Base-by-base conservation (phyloP, 2,329 filamentous ascomycete genomes). In the Fusarium denticulatum region DNA sequence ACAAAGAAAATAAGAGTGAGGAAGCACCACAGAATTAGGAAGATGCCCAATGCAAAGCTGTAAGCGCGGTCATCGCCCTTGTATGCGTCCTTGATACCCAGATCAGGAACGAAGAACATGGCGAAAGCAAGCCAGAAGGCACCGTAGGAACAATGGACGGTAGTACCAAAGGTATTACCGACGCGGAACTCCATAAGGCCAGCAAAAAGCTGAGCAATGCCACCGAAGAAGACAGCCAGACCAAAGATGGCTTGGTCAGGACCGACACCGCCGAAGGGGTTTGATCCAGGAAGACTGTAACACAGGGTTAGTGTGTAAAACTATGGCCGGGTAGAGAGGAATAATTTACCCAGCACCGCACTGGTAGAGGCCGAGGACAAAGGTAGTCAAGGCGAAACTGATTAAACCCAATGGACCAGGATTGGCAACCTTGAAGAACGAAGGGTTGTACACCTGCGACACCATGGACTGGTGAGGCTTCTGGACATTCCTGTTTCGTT, bases 331-430 rank as follows among this genome's bases (percentile, higher is more conserved):
- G 15, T 1, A 22, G 1, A n/a, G 49, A 24, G 22, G n/a, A n/a
- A n/a, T 39, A 18, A 85, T 85, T 73, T 83, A 89, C 89, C 83
- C 83, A 68, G 81, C 83, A 60, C 84, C 84, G 60, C 83, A 85
- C 58, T 85, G 80, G 69, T 84, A 84, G 4, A 88, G 77, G 32
- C 85, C 85, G 40, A 92, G 84, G 20, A 89, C 85, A 77, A 92
- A 91, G 15, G 90, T 91, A 15, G 90, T 91, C 72, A 90, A 78
- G n/a, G 90, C 89, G 81, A 92, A 92, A 82, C 88, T 89, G 57
- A 88, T 86, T 52, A 91, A 85, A 63, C 89, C 89, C 28, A 91
- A 84, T 15, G 89, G 89, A 65, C 88, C 88, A 52, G 89, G 89
- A 79, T 91, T 90, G 79, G 85, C 89, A 77, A 89, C 84, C 69